Evolutionary conservation across 345 rosid species (phyloP), one percentile per base, ranked within the genome.

Genomic region (Rhodomyrtus tomentosa): DNA sequence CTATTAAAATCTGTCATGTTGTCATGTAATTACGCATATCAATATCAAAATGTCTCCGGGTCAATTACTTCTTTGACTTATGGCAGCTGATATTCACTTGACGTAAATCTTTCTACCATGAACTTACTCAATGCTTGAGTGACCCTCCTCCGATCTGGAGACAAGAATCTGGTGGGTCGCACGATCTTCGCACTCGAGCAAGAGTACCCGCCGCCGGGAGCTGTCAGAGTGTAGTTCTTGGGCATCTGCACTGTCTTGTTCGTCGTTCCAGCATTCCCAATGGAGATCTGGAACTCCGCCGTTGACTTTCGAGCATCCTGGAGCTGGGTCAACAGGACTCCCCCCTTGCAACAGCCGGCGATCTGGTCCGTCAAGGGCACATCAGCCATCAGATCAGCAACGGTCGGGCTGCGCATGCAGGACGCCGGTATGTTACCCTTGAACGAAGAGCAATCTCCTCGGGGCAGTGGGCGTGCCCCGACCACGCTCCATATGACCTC

Each of bases 371-470:
- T 93, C 85, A 82, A 90, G 72, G 98, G 96, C 82, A 92, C 89
- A 84, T 96, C 96, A 0, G 99, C 98, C 90, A 90, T 81, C 83
- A 95, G 89, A 88, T 96, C 99, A 45, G 93, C 98, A 14, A 95
- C 85, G 13, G 91, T 87, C 0, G 99, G 99, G 6, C 55, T 83
- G 92, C 86, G 93, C 89, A 92, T 93, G 88, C 99, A 96, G 86
- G 95, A 94, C 88, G 94, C 98, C 48, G 98, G 98, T 85, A 89
- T 83, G 87, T 87, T 91, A 16, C 92, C 95, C 55, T 80, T 6
- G 92, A 90, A 90, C 84, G 51, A 93, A 0, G 98, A 94, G 88
- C 98, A 96, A 86, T 96, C 98, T 32, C 99, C 98, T 87, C 93
- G 98, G 27, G 2, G 96, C 95, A 21, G 96, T 56, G 86, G 93